phyloP scores from a whole-genome alignment of 2,329 filamentous ascomycete genomes.

The Alternaria ventricosa region DNA sequence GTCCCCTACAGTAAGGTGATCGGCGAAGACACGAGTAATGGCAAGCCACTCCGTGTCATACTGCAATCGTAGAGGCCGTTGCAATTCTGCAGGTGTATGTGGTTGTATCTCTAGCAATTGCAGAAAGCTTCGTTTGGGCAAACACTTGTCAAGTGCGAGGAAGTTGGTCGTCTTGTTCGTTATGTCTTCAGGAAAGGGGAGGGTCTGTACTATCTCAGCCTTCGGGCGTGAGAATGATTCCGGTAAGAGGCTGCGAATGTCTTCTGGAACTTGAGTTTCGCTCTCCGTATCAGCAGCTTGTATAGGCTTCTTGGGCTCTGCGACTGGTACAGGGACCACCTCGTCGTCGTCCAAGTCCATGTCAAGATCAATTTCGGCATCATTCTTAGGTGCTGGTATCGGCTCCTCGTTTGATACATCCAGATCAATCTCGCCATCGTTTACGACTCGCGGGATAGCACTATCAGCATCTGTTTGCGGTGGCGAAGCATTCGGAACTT shows the following conservation, averaged over 20 bases:
- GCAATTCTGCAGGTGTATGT: constrained; percentile 30
- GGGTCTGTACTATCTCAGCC: constrained; percentile 31
- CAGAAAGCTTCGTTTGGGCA: constrained; percentile 79
- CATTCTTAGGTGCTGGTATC: constrained; percentile 31
- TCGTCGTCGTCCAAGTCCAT: constrained; percentile 51
- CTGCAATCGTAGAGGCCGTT: constrained; percentile 65
- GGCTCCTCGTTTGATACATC: constrained; percentile 62
- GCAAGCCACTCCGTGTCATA: constrained; percentile 97
- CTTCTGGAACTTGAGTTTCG: constrained; percentile 60
- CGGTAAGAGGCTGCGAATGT: constrained; percentile 75
- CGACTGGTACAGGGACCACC: not conserved
- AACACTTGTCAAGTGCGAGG: constrained; percentile 89
- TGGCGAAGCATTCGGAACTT: constrained; percentile 57
- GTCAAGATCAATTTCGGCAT: constrained; percentile 51
- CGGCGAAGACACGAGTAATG: constrained; percentile 82
- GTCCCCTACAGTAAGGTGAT: constrained; percentile 64
- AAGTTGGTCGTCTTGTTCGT: constrained; percentile 82
- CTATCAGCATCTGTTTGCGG: constrained; percentile 19
- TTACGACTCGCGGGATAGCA: constrained; percentile 46
- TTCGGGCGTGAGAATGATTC: constrained; percentile 67
- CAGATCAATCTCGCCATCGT: constrained; percentile 64
- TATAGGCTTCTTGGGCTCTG: constrained; percentile 13
- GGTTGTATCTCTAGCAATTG: constrained; percentile 69
- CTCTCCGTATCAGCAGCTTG: constrained; percentile 1
- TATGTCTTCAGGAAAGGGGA: constrained; percentile 72